phyloP scores from a whole-genome alignment of 768 basidiomycete species.

The Kwoniella sp. region DNA sequence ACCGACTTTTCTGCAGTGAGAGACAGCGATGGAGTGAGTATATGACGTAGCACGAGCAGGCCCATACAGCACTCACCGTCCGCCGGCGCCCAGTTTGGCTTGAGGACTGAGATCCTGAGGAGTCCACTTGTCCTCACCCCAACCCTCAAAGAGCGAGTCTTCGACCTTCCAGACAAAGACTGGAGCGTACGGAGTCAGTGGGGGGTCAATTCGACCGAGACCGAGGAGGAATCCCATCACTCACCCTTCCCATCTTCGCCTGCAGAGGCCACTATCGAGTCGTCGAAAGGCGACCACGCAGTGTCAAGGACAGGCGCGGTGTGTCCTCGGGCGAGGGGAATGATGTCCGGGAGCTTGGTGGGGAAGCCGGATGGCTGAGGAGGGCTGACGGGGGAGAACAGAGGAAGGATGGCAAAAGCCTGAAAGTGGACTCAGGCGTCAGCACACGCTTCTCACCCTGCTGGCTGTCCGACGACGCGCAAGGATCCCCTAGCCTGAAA shows the following conservation, averaged over 20 bases:
- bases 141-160: constrained; percentile 70
- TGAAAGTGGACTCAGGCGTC: constrained; percentile 1
- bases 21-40: constrained; percentile 59
- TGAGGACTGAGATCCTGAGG: constrained; percentile 77
- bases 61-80: constrained; percentile 33
- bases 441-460: background rate
- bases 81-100: constrained; percentile 43
- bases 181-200: constrained; percentile 1
- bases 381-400: constrained; percentile 60
- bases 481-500: background rate
- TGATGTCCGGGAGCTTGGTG: constrained; percentile 79
- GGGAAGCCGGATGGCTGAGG: constrained; percentile 58
- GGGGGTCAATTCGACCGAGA: background rate
- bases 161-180: constrained; percentile 83
- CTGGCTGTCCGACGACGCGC: background rate
- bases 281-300: constrained; percentile 92
- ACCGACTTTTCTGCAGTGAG: constrained; percentile 73
- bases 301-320: constrained; percentile 68
- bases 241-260: constrained; percentile 83
- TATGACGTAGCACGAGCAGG: background rate
- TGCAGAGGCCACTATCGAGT: constrained; percentile 80
- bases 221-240: background rate
- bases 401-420: constrained; percentile 88
- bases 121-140: constrained; percentile 77
- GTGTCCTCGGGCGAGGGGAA: constrained; percentile 80